Conservation (phyloP, 2,329 filamentous ascomycete species). For the Pseudocercospora pini-densiflorae region DNA sequence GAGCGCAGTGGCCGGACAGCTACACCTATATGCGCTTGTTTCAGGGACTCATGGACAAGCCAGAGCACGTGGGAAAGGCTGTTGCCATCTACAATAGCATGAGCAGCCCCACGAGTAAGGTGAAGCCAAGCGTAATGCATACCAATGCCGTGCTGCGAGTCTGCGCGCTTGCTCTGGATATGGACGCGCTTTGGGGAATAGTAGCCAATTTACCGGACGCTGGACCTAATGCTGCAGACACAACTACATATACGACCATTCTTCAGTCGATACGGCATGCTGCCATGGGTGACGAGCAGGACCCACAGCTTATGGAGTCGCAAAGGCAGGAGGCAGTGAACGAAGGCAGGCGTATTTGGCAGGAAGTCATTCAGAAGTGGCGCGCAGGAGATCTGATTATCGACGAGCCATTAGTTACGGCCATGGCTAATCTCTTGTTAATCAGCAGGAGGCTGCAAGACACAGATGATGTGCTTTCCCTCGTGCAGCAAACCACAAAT, state of each 20-base stretch:
- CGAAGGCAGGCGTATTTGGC: conserved; percentile 78
- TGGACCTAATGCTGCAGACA: conserved; percentile 67
- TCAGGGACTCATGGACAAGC: conserved; percentile 69
- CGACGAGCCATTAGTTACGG: conserved; percentile 77
- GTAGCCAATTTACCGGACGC: conserved; percentile 70
- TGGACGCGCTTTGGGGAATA: conserved; percentile 81
- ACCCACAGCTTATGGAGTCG: conserved; percentile 27
- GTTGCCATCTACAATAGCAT: conserved; percentile 79
- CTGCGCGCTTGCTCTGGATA: conserved; percentile 73
- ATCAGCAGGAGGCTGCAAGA: conserved; percentile 64
- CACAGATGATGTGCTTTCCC: conserved; percentile 71
- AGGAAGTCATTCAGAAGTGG: conserved; percentile 79
- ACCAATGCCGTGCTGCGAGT: conserved; percentile 87
- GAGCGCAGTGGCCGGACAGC: conserved; percentile 76
- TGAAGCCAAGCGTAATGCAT: conserved; percentile 78
- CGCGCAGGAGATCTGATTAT: conserved; percentile 69
- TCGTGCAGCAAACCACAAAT: conserved; percentile 82
- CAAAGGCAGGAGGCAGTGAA: conserved; percentile 56
- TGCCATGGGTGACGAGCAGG: conserved; percentile 27
- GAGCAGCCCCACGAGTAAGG: conserved; percentile 62
- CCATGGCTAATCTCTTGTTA: conserved; percentile 81
- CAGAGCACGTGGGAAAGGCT: conserved; percentile 67
- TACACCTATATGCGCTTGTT: conserved; percentile 86
- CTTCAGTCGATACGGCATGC: conserved; percentile 72
- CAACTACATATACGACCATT: conserved; percentile 79